Conservation (phyloP, 2,329 filamentous ascomycete species). For the Thyridium curvatum region DNA sequence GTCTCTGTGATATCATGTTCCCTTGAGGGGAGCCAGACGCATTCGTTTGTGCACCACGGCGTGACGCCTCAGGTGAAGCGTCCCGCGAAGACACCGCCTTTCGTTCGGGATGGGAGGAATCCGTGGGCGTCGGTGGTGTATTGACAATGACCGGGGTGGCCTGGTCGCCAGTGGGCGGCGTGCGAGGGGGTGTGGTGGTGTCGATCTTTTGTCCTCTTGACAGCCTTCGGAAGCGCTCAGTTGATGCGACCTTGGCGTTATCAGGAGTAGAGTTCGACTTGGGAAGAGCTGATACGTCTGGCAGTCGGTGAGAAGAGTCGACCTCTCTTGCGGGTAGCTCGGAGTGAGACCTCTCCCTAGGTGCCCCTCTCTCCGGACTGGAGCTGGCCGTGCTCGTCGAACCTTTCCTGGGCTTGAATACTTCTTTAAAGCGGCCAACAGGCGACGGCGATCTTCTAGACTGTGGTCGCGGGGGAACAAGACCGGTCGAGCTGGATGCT, state of each 20-base stretch:
- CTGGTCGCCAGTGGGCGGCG: constrained; percentile 39
- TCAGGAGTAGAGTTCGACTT: constrained; percentile 2
- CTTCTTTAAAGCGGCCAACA: constrained; percentile 63
- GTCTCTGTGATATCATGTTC: constrained; percentile 66
- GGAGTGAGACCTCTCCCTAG: constrained; percentile 10
- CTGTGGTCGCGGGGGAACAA: constrained; percentile 34
- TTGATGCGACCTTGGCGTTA: constrained; percentile 8
- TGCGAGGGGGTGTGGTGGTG: constrained; percentile 30
- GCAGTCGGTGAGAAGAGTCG: neutral
- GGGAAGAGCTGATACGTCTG: constrained; percentile 1
- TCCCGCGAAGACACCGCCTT: neutral
- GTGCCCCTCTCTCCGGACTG: constrained; percentile 21
- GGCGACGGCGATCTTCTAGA: constrained; percentile 61
- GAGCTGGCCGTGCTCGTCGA: constrained; percentile 38
- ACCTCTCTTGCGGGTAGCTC: constrained; percentile 6
- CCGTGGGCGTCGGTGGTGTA: constrained; percentile 59
- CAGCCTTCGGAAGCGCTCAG: constrained; percentile 17
- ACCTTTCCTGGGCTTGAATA: constrained; percentile 55
- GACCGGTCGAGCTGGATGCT: constrained; percentile 25
- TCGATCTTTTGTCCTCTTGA: constrained; percentile 21
- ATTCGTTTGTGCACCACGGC: constrained; percentile 28
- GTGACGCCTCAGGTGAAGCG: neutral
- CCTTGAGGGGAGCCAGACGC: constrained; percentile 50
- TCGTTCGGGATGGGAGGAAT: constrained; percentile 24
- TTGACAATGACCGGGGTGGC: constrained; percentile 53